Conservation (phyloP, 306 rosid genomes). For the Hippophae tibetana region DNA sequence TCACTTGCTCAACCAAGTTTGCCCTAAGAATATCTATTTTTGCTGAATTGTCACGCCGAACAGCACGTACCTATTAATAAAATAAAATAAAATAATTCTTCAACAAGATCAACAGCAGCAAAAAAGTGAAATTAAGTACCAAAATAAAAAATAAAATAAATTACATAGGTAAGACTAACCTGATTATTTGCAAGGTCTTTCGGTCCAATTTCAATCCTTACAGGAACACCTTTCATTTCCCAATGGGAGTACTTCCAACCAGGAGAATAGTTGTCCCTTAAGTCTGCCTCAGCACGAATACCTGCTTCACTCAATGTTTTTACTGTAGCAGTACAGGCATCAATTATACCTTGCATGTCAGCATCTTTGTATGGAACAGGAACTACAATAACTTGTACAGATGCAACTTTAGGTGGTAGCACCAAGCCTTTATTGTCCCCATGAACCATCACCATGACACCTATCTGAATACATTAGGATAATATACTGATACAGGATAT, state of each 20-base stretch:
- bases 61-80: constrained; percentile 46
- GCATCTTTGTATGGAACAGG: constrained; percentile 86
- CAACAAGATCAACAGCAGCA: constrained; percentile 5
- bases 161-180: constrained; percentile 25
- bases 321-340: constrained; percentile 52
- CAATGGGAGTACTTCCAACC: constrained; percentile 92
- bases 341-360: constrained; percentile 53
- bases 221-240: constrained; percentile 95
- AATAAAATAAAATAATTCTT: constrained; percentile 3
- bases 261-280: constrained; percentile 77
- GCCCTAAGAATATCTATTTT: constrained; percentile 49
- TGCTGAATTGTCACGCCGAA: constrained; percentile 53
- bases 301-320: constrained; percentile 47
- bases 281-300: constrained; percentile 64
- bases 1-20: constrained; percentile 47
- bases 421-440: constrained; percentile 85
- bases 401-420: constrained; percentile 79
- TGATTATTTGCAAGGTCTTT: constrained; percentile 69
- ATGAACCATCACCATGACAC: constrained; percentile 88
- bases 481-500: no score
- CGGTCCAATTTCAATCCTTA: constrained; percentile 91
- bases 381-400: constrained; percentile 69
- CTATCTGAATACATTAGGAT: constrained; percentile 42
- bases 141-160: constrained; percentile 1
- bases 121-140: not conserved